Conservation (phyloP, 2,329 filamentous ascomycete species). For the Fusarium tricinctum region DNA sequence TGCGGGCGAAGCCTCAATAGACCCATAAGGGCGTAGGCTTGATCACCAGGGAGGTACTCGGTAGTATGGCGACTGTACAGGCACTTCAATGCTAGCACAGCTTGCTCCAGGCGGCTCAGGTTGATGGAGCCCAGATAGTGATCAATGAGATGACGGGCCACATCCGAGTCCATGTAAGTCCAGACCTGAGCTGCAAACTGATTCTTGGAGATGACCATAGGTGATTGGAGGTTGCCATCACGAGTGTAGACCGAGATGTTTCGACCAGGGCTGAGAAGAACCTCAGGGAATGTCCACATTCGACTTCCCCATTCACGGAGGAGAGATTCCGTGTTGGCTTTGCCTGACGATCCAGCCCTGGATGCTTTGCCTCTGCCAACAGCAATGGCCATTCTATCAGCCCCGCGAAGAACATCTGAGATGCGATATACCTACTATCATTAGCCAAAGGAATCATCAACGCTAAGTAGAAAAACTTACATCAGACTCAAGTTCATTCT, state of each 20-base stretch:
- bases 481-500: slow-evolving; percentile 45
- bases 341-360: slow-evolving; percentile 18
- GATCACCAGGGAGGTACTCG: slow-evolving; percentile 50
- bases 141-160: slow-evolving; percentile 53
- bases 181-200: slow-evolving; percentile 53
- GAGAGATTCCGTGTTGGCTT: slow-evolving; percentile 42
- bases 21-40: slow-evolving; percentile 56
- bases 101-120: slow-evolving; percentile 54
- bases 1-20: slow-evolving; percentile 52
- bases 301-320: slow-evolving; percentile 49
- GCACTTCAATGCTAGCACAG: slow-evolving; percentile 51
- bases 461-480: slow-evolving; percentile 18
- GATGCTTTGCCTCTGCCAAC: slow-evolving; percentile 41
- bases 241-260: slow-evolving; percentile 47
- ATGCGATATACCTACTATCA: slow-evolving; percentile 44
- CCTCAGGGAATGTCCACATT: slow-evolving; percentile 51
- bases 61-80: slow-evolving; percentile 49
- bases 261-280: slow-evolving; percentile 47
- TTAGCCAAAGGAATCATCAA: slow-evolving; percentile 8
- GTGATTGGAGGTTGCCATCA: slow-evolving; percentile 39
- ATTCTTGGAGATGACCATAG: slow-evolving; percentile 50
- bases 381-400: slow-evolving; percentile 46
- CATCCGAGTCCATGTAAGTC: slow-evolving; percentile 48
- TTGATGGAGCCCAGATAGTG: slow-evolving; percentile 53
- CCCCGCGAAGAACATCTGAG: slow-evolving; percentile 47